Conservation (phyloP, 805 yeast genomes). For the Citeromyces matritensis region DNA sequence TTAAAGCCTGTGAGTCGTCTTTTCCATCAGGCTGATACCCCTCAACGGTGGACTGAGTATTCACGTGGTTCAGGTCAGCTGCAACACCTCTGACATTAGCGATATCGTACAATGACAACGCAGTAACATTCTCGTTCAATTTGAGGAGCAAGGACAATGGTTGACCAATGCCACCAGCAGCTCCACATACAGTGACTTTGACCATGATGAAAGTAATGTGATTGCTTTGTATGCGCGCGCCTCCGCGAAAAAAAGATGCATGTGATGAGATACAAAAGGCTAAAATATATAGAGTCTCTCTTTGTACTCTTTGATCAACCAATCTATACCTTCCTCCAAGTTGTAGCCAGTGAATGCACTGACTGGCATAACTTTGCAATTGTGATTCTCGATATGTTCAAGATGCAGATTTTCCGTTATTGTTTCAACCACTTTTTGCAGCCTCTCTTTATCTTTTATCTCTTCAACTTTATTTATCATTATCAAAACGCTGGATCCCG, state of each 20-base stretch:
- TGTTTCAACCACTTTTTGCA: slow-evolving; percentile 5
- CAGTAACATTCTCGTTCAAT: slow-evolving; percentile 43
- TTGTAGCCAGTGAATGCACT: slow-evolving; percentile 32
- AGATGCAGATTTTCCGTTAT: slow-evolving; percentile 14
- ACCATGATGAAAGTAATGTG: slow-evolving; percentile 5
- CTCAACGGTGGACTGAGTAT: slow-evolving; percentile 45
- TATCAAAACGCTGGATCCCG: slow-evolving; percentile 53
- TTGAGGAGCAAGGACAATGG: slow-evolving; percentile 75
- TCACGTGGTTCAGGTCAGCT: slow-evolving; percentile 76
- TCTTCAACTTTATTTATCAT: slow-evolving; percentile 67
- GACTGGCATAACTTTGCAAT: slow-evolving; percentile 24
- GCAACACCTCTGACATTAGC: slow-evolving; percentile 80
- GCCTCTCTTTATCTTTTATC: slow-evolving; percentile 8
- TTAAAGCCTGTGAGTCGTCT: slow-evolving; percentile 16
- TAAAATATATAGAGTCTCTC: slow-evolving; percentile 18
- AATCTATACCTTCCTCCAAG: slow-evolving; percentile 22
- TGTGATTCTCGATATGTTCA: slow-evolving; percentile 18
- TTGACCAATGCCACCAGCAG: slow-evolving; percentile 92
- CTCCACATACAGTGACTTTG: slow-evolving; percentile 79
- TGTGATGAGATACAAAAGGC: background rate
- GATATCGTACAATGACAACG: slow-evolving; percentile 72
- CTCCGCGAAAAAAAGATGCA: too few relatives aligned
- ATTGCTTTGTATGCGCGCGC: too few relatives aligned
- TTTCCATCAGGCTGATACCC: slow-evolving; percentile 40
- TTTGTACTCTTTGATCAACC: slow-evolving; percentile 24